Percentiles rank a stretch among this genome's conserved stretches.
Evolutionary conservation across 2,329 filamentous ascomycete genomes (phyloP).

Genomic region (Didymella pinodella): DNA sequence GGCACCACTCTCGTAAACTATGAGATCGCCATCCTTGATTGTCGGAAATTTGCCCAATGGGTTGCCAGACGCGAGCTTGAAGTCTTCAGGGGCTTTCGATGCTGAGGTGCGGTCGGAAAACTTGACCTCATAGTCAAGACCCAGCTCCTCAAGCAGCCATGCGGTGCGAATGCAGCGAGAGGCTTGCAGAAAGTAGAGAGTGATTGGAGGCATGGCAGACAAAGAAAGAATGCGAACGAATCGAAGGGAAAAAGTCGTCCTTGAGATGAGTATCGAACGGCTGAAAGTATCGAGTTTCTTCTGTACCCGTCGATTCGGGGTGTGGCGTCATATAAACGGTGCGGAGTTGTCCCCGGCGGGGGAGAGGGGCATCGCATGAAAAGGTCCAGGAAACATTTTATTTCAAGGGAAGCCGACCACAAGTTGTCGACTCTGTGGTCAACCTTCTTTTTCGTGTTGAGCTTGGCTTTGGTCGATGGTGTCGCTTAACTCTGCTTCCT

Average conservation of each 20-base stretch:
- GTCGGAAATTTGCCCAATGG: constrained; percentile 57
- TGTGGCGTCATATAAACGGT: constrained; percentile 21
- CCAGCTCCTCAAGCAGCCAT: constrained; percentile 58
- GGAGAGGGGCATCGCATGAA: constrained; percentile 9
- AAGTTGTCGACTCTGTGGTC: constrained; percentile 1
- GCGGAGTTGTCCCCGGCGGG: constrained; percentile 25
- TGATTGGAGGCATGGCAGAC: constrained; percentile 44
- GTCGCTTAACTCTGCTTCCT: constrained; percentile 8
- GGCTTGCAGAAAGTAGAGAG: constrained; percentile 58
- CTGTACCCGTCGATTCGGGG: not conserved
- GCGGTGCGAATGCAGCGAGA: constrained; percentile 56
- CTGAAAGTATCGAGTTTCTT: not conserved
- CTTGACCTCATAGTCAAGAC: constrained; percentile 53
- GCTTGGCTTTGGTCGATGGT: not conserved
- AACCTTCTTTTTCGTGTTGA: not conserved
- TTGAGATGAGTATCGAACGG: not conserved
- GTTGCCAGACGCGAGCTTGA: constrained; percentile 54
- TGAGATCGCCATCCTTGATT: constrained; percentile 53
- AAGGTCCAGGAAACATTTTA: constrained; percentile 5
- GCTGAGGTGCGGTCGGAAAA: constrained; percentile 52
- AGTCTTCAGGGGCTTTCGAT: constrained; percentile 52
- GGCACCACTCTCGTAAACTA: constrained; percentile 56
- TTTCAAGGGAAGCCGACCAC: constrained; percentile 7
- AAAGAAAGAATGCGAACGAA: not conserved
- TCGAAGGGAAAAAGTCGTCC: not conserved